Evolutionary conservation across 805 yeast species (phyloP), one percentile per base, ranked within the genome.

Genomic region (Allodekkera sacchari): DNA sequence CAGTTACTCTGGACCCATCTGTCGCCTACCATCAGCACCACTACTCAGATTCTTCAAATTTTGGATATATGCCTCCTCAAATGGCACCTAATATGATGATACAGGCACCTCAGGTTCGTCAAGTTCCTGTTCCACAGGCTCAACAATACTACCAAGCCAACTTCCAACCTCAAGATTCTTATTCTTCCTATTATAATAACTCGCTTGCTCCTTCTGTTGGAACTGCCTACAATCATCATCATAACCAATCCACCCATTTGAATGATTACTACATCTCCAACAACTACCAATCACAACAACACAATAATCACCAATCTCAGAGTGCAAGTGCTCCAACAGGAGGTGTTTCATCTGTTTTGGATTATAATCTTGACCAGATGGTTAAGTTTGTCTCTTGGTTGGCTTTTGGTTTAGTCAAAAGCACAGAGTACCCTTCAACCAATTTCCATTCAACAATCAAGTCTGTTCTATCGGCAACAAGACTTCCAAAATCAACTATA

Each of bases 401-500:
- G 54, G 66, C 83, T 10, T 78, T 68, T 43, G 79, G 84, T 19
- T 65, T 81, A 50, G 66, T 80, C 49, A 74, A 71, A 43, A 75
- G 75, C 47, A 45, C 61, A 41, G 62, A 58, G 36, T 46, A 46
- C 35, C 59, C 77, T n/a, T 42, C 69, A 15, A 53, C 53, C 26
- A 64, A 69, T 25, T 79, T 83, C 54, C 73, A 68, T 44, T 61
- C 63, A 37, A 74, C 74, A 41, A 62, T 84, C 13, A 66, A 68
- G 34, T 71, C 79, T 25, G 88, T 89, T 3, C 63, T 89, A 38
- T 68, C 77, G 35, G 94, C 96, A 9, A 92, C 96, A 4, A 74
- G 97, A 43, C 64, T 89, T 44, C 94, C 96, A 19, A 71, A 77
- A 42, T 71, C 85, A 3, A 82, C 97, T 12, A 68, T 92, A 25